Evolutionary conservation across 768 basidiomycete genomes (phyloP).

Genomic region (Auriscalpium microsporum): DNA sequence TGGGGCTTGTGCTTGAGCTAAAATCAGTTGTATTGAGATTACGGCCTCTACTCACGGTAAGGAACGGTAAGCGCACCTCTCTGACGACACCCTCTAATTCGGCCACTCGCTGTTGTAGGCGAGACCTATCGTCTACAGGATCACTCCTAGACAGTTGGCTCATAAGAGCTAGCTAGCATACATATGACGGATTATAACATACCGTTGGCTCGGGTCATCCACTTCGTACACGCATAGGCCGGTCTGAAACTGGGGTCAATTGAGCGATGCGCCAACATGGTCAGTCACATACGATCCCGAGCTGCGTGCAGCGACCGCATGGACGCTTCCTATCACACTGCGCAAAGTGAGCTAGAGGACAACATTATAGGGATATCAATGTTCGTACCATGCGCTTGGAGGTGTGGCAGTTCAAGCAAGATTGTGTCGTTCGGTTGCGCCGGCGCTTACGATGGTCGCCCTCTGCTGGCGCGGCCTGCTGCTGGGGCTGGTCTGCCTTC

Average conservation of each 20-base stretch:
- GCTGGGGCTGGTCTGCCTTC: constrained; percentile 19
- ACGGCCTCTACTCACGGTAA: neutral
- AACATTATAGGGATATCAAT: neutral
- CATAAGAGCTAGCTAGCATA: too few species aligned
- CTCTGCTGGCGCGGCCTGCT: constrained; percentile 25
- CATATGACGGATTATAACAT: constrained; percentile 19
- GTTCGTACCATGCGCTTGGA: constrained; percentile 60
- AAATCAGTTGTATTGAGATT: neutral
- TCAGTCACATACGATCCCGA: constrained; percentile 27
- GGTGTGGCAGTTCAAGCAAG: constrained; percentile 65
- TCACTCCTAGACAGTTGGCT: constrained; percentile 14
- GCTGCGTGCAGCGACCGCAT: constrained; percentile 36
- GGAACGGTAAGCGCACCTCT: constrained; percentile 38
- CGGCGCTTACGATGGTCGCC: constrained; percentile 53
- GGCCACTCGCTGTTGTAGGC: constrained; percentile 65
- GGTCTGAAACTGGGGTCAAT: constrained; percentile 35
- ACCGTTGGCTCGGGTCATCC: constrained; percentile 59
- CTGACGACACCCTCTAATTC: constrained; percentile 80
- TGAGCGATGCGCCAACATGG: neutral
- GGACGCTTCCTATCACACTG: constrained; percentile 43
- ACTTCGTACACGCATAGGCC: constrained; percentile 81
- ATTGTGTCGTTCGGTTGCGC: constrained; percentile 66
- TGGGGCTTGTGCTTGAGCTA: constrained; percentile 70
- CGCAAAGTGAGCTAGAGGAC: neutral
- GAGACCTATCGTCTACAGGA: constrained; percentile 51